Evolutionary conservation across 129 eudicot genomes (phyloP), one percentile per base, ranked within the genome.

Genomic region (Calendula officinalis): DNA sequence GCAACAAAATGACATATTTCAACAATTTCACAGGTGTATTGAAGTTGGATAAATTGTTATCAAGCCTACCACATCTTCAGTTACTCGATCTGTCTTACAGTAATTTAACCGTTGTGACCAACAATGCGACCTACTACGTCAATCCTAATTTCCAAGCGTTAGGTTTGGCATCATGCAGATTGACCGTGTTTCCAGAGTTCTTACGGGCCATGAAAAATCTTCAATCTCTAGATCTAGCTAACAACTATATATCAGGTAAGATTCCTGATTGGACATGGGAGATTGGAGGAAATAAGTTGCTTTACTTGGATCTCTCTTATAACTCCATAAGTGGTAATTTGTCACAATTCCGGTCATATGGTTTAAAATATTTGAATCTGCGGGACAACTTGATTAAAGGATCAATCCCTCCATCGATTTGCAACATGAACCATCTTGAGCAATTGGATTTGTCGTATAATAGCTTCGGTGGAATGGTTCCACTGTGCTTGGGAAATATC

Each of bases 401-500:
- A 40, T 60, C 10, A 47, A 6, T 16, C 72, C 62, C 62, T 5
- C 32, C 13, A 34, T n/a, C 39, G 41, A 13, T 56, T n/a, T 56
- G 61, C 2, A 6, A 34, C 22, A 12, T 5, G 27, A 34, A 33
- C 15, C 1, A 33, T 12, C 61, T 56, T 12, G 11, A 56, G 61
- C 33, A 4, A 10, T 33, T 56, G 38, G 61, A 56, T 56, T 4
- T 56, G 12, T 56, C 61, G 8, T 0, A 11, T 3, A 56, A 56
- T 34, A 3, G 2, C 30, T 5, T 56, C 6, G 6, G 30, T 13
- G 62, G 74, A 13, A 5, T n/a, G 14, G 8, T 71, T 46, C 74
- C 73, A 11, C 59, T 39, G 6, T 77, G 77, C 56, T 64, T 71
- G 16, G 70, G 44, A 13, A 71, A 71, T 50, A 9, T 66, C 1